Base-by-base conservation (phyloP, 306 rosid genomes). In the Gastrolobium bilobum region DNA sequence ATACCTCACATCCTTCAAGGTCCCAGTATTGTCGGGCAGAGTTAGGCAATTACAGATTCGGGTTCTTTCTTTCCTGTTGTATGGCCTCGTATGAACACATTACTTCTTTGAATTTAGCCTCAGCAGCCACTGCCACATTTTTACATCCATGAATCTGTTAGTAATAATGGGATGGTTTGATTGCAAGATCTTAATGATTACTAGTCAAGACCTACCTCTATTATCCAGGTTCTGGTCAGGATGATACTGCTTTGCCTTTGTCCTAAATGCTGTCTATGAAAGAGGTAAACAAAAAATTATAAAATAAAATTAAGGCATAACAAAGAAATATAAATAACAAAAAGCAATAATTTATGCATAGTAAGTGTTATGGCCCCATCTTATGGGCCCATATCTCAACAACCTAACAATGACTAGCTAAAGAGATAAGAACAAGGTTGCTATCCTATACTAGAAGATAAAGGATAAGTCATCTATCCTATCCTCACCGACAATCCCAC, bases 91-190 rank as follows among this genome's bases (percentile, higher is more conserved):
- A 94, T 57, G 98, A 94, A 30, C 79, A 71, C 90, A 94, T 89
- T 50, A 94, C 95, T 81, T 92, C 98, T 86, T 92, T 94, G 87
- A 94, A 94, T 87, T 94, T 94, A 8, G 93, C 91, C 84, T 94
- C 98, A 30, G 97, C 92, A 73, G 85, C 95, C 79, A 73, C 98
- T 94, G 97, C 84, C 83, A 80, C 15, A 79, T 64, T 77, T n/a
- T 68, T 50, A 82, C 15, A 69, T 62, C 26, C 68, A 76, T 52
- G 34, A 58, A 35, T 71, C 30, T 15, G 58, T 59, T 10, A 63
- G 68, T 68, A 67, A 71, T 50, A 68, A 63, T 75, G 68, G 13
- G 46, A 72, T 46, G 50, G 7, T 64, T 60, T 31, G 44, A 68
- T 38, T 38, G 67, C 65, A 46, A 57, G 34, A 64, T 51, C 29